Evolutionary conservation across 2,329 filamentous ascomycete genomes (phyloP).

Genomic region (Rhinocladiella mackenziei): DNA sequence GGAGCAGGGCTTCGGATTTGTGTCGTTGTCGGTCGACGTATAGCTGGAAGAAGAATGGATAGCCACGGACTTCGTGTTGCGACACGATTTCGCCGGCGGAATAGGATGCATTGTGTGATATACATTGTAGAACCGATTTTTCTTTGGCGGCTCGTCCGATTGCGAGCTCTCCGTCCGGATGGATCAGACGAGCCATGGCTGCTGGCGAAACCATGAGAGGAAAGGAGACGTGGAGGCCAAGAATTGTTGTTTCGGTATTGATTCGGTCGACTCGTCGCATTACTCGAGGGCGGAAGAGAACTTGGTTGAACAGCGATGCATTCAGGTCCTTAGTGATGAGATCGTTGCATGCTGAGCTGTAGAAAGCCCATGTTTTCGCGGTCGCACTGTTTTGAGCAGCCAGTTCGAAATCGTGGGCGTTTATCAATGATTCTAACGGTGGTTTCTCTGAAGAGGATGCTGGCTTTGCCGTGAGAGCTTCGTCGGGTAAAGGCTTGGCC

Average conservation of each 20-base stretch:
- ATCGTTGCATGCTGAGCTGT: slow-evolving; percentile 63
- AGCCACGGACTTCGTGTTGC: slow-evolving; percentile 35
- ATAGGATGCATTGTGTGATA: slow-evolving; percentile 61
- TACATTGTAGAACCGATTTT: slow-evolving; percentile 55
- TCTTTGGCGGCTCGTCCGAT: slow-evolving; percentile 52
- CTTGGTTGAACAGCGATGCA: slow-evolving; percentile 50
- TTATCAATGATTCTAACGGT: slow-evolving; percentile 54
- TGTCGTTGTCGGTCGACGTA: slow-evolving; percentile 52
- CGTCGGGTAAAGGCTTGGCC: slow-evolving; percentile 39
- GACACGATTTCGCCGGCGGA: slow-evolving; percentile 52
- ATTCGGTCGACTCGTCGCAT: slow-evolving; percentile 55
- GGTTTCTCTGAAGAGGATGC: slow-evolving; percentile 38
- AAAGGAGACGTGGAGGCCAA: slow-evolving; percentile 51
- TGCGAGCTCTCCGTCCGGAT: slow-evolving; percentile 60
- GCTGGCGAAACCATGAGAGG: slow-evolving; percentile 64
- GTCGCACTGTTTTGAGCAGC: slow-evolving; percentile 54
- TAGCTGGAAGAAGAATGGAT: slow-evolving; percentile 53
- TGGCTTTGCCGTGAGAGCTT: slow-evolving; percentile 31
- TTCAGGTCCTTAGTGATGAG: slow-evolving; percentile 56
- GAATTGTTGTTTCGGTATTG: slow-evolving; percentile 50
- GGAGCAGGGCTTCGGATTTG: slow-evolving; percentile 48
- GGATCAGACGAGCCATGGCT: slow-evolving; percentile 60
- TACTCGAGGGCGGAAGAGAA: slow-evolving; percentile 58
- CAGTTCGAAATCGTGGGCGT: slow-evolving; percentile 57
- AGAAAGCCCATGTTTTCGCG: slow-evolving; percentile 66